Percentiles rank a stretch among this genome's conserved stretches.
phyloP scores from a whole-genome alignment of 208 protist genomes.

The Endotrypanum monterogeii region DNA sequence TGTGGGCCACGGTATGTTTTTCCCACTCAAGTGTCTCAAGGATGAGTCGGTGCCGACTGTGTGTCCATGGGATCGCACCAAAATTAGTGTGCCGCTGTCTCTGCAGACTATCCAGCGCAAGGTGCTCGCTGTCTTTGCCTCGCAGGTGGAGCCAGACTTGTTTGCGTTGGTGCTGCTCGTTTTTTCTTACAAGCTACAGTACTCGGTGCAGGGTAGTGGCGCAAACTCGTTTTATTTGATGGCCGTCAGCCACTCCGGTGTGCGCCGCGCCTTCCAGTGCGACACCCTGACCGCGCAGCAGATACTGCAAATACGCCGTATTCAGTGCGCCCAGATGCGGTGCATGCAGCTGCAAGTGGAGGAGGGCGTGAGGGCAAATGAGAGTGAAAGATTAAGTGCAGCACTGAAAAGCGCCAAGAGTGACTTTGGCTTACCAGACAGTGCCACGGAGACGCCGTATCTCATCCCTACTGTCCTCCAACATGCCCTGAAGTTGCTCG shows the following conservation, averaged over 20 bases:
- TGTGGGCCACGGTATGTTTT: conserved; percentile 69
- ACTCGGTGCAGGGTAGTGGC: conserved; percentile 26
- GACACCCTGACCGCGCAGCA: conserved; percentile 62
- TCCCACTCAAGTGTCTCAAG: conserved; percentile 57
- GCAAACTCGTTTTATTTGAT: conserved; percentile 29
- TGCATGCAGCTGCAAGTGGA: conserved; percentile 64
- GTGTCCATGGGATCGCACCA: conserved; percentile 58
- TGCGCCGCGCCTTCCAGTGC: conserved; percentile 46
- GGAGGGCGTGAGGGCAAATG: conserved; percentile 32
- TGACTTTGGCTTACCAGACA: conserved; percentile 73
- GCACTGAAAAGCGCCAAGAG: conserved; percentile 33
- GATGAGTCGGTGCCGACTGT: conserved; percentile 65
- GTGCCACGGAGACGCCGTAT: conserved; percentile 34
- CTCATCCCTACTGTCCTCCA: conserved; percentile 57
- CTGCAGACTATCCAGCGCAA: conserved; percentile 63
- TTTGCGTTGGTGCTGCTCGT: conserved; percentile 72
- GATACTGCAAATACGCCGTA: conserved; percentile 70
- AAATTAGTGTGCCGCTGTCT: conserved; percentile 65
- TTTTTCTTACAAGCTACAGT: conserved; percentile 51
- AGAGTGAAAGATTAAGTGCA: conserved; percentile 40
- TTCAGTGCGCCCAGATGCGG: conserved; percentile 66
- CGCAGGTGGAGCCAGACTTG: conserved; percentile 51
- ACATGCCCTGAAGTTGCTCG: conserved; percentile 39
- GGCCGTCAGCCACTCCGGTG: conserved; percentile 48
- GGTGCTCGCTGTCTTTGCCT: conserved; percentile 63